Conservation (phyloP, 2,329 filamentous ascomycete species). For the Knoxdaviesia proteae region DNA sequence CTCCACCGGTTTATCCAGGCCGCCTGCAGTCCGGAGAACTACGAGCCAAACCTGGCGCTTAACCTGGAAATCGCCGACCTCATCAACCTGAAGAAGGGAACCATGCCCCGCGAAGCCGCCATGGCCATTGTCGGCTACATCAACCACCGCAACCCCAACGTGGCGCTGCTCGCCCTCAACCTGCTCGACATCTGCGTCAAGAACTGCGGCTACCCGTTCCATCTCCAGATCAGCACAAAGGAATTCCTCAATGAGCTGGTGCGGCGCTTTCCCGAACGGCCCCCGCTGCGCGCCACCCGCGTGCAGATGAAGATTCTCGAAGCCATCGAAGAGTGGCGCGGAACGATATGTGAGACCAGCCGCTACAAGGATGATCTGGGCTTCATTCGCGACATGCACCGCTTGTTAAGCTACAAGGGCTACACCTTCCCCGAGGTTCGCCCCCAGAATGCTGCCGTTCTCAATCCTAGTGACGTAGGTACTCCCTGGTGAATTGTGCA, state of each 20-base stretch:
- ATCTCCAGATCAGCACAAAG: constrained; percentile 95
- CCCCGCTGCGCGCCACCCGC: constrained; percentile 64
- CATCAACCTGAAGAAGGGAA: constrained; percentile 94
- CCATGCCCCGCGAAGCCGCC: constrained; percentile 83
- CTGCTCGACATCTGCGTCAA: constrained; percentile 98
- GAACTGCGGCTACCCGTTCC: constrained; percentile 98
- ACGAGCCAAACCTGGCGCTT: constrained; percentile 88
- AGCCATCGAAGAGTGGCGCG: constrained; percentile 93
- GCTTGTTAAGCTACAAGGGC: constrained; percentile 86
- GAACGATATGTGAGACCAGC: constrained; percentile 95
- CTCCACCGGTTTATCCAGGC: constrained; percentile 91
- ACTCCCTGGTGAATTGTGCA: background rate
- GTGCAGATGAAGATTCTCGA: constrained; percentile 88
- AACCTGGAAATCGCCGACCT: constrained; percentile 93
- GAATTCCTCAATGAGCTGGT: constrained; percentile 98
- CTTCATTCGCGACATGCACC: constrained; percentile 94
- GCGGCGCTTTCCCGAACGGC: constrained; percentile 81
- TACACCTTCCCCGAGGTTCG: constrained; percentile 88
- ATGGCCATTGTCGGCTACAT: constrained; percentile 82
- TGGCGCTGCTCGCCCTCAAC: constrained; percentile 72
- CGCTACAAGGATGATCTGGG: constrained; percentile 93
- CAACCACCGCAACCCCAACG: constrained; percentile 93
- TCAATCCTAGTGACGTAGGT: constrained; percentile 90
- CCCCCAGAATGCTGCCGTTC: constrained; percentile 80
- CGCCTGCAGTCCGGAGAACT: constrained; percentile 92